Evolutionary conservation across 176 grass and related monocot genomes (phyloP).

Genomic region (Tillandsia leiboldiana): DNA sequence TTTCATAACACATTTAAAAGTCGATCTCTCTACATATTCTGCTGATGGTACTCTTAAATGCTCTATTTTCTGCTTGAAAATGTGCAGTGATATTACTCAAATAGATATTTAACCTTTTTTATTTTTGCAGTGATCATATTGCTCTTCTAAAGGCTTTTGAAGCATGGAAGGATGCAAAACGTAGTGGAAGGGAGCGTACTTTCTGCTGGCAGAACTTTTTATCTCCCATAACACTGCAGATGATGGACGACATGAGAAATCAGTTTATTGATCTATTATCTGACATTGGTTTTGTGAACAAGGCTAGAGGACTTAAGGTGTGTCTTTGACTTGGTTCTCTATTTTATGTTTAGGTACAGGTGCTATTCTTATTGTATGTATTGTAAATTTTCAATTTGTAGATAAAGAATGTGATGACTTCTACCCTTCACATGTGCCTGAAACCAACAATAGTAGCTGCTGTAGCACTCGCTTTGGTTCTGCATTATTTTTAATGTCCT

Average conservation of each 20-base stretch:
- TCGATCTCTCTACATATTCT: not conserved
- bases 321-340: not conserved
- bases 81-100: too few species aligned
- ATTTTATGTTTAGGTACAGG: not conserved
- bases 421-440: not conserved
- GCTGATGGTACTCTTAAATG: not conserved
- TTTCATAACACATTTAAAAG: too few species aligned
- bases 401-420: not conserved
- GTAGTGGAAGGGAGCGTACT: constrained; percentile 57
- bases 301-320: constrained; percentile 64
- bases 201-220: constrained; percentile 97
- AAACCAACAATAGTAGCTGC: not conserved
- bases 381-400: too few species aligned
- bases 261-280: constrained; percentile 89
- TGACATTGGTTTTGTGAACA: constrained; percentile 92
- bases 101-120: constrained; percentile 1
- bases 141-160: constrained; percentile 83
- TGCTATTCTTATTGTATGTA: not conserved
- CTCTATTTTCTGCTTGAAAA: not conserved
- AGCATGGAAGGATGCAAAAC: constrained; percentile 76
- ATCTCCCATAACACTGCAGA: constrained; percentile 66
- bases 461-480: not conserved
- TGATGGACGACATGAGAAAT: constrained; percentile 93
- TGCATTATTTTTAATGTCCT: not conserved
- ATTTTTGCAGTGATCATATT: constrained; percentile 65